These are phyloP conservation scores for Lactifluus volemus DNA, from an alignment of 768 basidiomycete genomes.

Conservation along the genomic window DNA sequence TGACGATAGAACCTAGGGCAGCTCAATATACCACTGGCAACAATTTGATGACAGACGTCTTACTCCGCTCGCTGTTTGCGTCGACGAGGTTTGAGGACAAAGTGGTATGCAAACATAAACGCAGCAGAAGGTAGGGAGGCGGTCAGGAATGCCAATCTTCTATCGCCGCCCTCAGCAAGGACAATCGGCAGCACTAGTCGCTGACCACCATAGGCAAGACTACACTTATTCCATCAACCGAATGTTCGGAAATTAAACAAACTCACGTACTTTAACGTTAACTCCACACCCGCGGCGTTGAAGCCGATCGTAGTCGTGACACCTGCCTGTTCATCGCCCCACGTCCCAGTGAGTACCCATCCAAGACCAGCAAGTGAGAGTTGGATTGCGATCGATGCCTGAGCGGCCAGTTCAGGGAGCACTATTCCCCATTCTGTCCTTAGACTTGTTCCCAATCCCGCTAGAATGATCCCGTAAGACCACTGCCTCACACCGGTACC, in stretches of 20 bases:
- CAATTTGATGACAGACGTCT: slow-evolving; percentile 22
- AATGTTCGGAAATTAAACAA: slow-evolving; percentile 14
- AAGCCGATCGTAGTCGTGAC: slow-evolving; percentile 39
- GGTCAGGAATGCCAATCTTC: slow-evolving; percentile 40
- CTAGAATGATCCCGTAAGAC: slow-evolving; percentile 41
- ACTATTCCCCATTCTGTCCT: slow-evolving; percentile 43
- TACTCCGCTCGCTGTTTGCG: slow-evolving; percentile 46
- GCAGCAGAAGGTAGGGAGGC: slow-evolving; percentile 48
- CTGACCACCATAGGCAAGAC: slow-evolving; percentile 50
- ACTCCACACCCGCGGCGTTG: slow-evolving; percentile 38
- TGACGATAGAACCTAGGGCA: slow-evolving; percentile 52
- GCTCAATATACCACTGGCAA: slow-evolving; percentile 7
- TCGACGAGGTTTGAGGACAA: slow-evolving; percentile 47
- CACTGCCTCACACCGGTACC: slow-evolving; percentile 38
- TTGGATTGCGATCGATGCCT: slow-evolving; percentile 42
- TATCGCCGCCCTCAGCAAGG: slow-evolving; percentile 42
- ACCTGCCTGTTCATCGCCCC: slow-evolving; percentile 38
- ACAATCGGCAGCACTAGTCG: slow-evolving; percentile 48
- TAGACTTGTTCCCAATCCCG: slow-evolving; percentile 39
- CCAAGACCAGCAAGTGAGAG: slow-evolving; percentile 38
- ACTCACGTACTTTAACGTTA: slow-evolving; percentile 48
- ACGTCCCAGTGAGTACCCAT: slow-evolving; percentile 38
- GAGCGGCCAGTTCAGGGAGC: slow-evolving; percentile 47
- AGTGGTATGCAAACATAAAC: slow-evolving; percentile 45
- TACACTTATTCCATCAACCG: slow-evolving; percentile 25